phyloP scores from a whole-genome alignment of 257 asterid genomes.

The Fraxinus excelsior region DNA sequence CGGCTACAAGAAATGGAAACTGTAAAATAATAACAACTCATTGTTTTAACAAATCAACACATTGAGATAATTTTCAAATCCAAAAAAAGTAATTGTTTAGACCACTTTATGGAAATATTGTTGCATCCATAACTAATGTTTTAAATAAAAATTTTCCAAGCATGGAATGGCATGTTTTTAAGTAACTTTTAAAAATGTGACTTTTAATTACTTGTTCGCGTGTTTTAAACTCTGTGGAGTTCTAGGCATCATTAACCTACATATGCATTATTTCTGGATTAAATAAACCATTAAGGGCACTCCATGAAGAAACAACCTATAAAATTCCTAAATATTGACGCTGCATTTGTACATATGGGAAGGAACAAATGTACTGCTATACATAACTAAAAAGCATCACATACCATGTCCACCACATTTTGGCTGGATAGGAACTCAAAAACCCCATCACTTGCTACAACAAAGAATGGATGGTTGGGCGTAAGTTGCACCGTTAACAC shows the following conservation, averaged over 20 bases:
- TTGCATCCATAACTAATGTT: neutral
- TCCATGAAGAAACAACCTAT: neutral
- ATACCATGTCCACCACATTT: conserved; percentile 88
- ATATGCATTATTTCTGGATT: neutral
- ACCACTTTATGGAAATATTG: neutral
- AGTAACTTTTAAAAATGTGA: neutral
- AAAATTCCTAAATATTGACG: neutral
- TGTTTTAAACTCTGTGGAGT: neutral
- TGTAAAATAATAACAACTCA: neutral
- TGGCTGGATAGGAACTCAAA: conserved; percentile 88
- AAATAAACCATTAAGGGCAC: neutral
- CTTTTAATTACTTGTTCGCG: neutral
- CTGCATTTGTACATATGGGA: neutral
- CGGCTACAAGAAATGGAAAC: conserved; percentile 6
- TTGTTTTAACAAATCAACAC: conserved; percentile 8
- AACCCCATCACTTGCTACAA: conserved; percentile 90
- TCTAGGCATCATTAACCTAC: neutral
- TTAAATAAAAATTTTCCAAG: neutral
- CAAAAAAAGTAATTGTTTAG: neutral
- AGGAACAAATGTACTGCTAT: conserved; percentile 14
- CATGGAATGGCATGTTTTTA: neutral
- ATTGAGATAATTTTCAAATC: neutral
- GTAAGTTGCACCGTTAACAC: conserved; percentile 63
- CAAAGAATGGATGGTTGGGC: conserved; percentile 69
- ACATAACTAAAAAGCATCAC: neutral